Conservation (phyloP, 495 filamentous ascomycete species). For the Daldinia concentrica region DNA sequence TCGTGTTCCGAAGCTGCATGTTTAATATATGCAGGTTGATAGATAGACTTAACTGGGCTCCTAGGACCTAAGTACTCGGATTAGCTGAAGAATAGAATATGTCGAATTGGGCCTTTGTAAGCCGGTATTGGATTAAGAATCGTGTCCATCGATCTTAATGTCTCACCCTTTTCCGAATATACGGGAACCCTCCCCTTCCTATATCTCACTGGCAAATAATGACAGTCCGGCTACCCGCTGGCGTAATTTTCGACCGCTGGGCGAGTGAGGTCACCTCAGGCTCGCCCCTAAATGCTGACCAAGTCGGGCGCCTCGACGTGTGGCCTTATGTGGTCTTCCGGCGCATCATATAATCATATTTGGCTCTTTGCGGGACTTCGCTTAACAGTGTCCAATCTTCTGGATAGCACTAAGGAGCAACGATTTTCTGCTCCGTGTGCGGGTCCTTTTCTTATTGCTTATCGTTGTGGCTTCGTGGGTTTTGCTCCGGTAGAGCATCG, state of each 20-base stretch:
- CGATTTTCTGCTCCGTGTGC: slow-evolving; percentile 16
- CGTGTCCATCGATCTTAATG: neutral
- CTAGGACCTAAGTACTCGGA: neutral
- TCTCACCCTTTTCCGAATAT: neutral
- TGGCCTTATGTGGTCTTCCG: slow-evolving; percentile 23
- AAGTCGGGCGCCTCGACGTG: slow-evolving; percentile 9
- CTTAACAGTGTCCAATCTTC: slow-evolving; percentile 19
- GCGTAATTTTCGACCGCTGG: neutral
- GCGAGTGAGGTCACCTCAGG: neutral
- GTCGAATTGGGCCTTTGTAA: neutral
- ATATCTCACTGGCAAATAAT: neutral
- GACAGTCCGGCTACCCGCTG: neutral
- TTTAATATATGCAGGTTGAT: neutral
- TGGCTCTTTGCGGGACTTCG: slow-evolving; percentile 13
- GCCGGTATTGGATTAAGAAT: neutral
- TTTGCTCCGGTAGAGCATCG: neutral
- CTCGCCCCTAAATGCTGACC: slow-evolving; percentile 5
- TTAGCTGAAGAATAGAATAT: neutral
- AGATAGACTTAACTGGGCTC: neutral
- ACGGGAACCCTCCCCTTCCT: neutral
- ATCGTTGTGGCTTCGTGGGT: neutral
- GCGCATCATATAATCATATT: slow-evolving; percentile 9
- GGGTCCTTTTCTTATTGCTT: neutral
- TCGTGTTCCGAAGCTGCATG: neutral
- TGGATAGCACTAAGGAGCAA: slow-evolving; percentile 2